A percentile compares a stretch with the other conserved stretches of the same genome.
Evolutionary conservation across 768 basidiomycete species (phyloP).

Genomic region (Agrocybe pediades): DNA sequence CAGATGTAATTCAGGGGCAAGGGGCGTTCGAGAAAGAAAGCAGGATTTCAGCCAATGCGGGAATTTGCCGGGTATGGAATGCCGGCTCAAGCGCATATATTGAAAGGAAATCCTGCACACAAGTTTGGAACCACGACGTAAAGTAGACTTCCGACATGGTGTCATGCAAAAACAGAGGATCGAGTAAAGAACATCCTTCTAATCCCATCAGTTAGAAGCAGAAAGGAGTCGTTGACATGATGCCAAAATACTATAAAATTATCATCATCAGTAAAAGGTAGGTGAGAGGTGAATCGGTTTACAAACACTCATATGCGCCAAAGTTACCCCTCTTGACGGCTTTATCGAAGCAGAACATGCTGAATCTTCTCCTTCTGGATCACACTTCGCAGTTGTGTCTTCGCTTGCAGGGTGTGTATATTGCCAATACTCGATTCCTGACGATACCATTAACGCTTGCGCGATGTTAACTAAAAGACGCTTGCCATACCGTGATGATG

Average conservation of each 20-base stretch:
- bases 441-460: not conserved
- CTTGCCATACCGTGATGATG: constrained; percentile 47
- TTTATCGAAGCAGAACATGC: constrained; percentile 46
- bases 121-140: no score
- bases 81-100: no score
- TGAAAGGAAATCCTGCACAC: no score
- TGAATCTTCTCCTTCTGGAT: constrained; percentile 48
- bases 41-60: no score
- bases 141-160: no score
- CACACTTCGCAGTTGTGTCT: constrained; percentile 43
- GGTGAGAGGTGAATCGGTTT: not conserved
- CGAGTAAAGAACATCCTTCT: not conserved
- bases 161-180: no score
- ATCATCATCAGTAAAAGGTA: not conserved
- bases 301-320: constrained; percentile 48
- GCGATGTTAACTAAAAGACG: not conserved
- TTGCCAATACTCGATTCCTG: constrained; percentile 57
- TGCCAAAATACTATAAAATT: constrained; percentile 14
- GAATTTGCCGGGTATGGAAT: no score
- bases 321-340: constrained; percentile 44
- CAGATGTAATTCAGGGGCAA: not conserved
- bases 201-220: constrained; percentile 10
- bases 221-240: constrained; percentile 15
- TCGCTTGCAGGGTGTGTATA: constrained; percentile 40
- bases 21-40: no score